Conservation (phyloP, 2,329 filamentous ascomycete genomes). For the Cytospora piceicola region DNA sequence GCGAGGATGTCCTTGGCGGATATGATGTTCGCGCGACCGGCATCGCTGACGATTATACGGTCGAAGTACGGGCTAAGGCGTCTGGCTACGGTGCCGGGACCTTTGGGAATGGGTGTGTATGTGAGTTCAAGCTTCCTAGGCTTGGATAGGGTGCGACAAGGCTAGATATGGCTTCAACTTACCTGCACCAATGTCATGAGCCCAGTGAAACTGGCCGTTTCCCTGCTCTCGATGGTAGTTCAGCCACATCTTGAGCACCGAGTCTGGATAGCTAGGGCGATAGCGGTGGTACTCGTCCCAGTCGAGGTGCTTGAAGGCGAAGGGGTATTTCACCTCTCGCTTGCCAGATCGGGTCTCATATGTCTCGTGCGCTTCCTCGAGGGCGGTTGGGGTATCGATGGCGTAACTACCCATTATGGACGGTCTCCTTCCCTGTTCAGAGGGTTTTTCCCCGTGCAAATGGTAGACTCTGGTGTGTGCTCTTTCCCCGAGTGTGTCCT, state of each 20-base stretch:
- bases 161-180: slow-evolving; percentile 7
- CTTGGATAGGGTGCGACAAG: background rate
- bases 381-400: background rate
- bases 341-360: slow-evolving; percentile 13
- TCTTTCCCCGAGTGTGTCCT: background rate
- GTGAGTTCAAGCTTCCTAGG: background rate
- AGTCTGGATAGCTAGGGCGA: slow-evolving; percentile 32
- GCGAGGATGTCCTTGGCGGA: slow-evolving; percentile 24
- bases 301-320: slow-evolving; percentile 33
- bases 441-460: background rate
- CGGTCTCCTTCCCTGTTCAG: background rate
- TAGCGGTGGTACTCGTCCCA: slow-evolving; percentile 33
- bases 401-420: slow-evolving; percentile 4
- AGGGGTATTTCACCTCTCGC: slow-evolving; percentile 30
- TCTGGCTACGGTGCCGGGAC: slow-evolving; percentile 30
- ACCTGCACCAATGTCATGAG: slow-evolving; percentile 32
- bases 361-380: slow-evolving; percentile 31
- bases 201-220: slow-evolving; percentile 23
- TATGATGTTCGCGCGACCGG: slow-evolving; percentile 29
- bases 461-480: background rate
- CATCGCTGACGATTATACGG: slow-evolving; percentile 29
- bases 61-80: slow-evolving; percentile 25
- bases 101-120: background rate
- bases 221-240: slow-evolving; percentile 28
- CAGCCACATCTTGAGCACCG: slow-evolving; percentile 32